Conservation (phyloP, 2,329 filamentous ascomycete genomes). For the Corynespora cassiicola region DNA sequence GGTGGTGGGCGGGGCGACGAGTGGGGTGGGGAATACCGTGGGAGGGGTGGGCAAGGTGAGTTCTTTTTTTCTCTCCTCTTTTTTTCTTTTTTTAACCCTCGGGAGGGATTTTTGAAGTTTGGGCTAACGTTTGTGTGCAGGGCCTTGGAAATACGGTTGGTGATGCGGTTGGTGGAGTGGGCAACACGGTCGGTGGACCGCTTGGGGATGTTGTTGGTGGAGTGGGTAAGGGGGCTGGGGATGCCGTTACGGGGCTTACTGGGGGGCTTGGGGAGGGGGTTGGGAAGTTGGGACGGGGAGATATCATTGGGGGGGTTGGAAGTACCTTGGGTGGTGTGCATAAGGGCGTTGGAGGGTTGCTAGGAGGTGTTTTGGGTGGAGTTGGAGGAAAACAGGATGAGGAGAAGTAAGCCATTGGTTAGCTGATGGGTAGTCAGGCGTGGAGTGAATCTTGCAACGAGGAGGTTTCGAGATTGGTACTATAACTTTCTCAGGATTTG, state of each 20-base stretch:
- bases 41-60: constrained; percentile 38
- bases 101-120: constrained; percentile 1
- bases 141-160: constrained; percentile 42
- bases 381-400: constrained; percentile 28
- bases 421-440: too few species aligned
- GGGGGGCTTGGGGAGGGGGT: constrained; percentile 54
- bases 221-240: constrained; percentile 50
- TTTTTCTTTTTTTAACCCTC: too few species aligned
- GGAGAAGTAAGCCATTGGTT: constrained; percentile 23
- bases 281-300: constrained; percentile 52
- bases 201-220: constrained; percentile 51
- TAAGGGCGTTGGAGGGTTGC: constrained; percentile 44
- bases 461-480: too few species aligned
- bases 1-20: constrained; percentile 44
- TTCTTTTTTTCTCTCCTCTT: constrained; percentile 6
- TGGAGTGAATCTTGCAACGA: too few species aligned
- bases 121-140: constrained; percentile 19
- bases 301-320: constrained; percentile 52
- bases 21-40: constrained; percentile 48
- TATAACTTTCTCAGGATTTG: too few species aligned
- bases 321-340: constrained; percentile 50
- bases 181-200: constrained; percentile 44
- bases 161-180: constrained; percentile 47
- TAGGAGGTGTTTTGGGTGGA: constrained; percentile 37
- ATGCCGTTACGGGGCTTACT: constrained; percentile 49